Conservation (phyloP, 2,329 filamentous ascomycete species). For the Neopestalotiopsis sp. region DNA sequence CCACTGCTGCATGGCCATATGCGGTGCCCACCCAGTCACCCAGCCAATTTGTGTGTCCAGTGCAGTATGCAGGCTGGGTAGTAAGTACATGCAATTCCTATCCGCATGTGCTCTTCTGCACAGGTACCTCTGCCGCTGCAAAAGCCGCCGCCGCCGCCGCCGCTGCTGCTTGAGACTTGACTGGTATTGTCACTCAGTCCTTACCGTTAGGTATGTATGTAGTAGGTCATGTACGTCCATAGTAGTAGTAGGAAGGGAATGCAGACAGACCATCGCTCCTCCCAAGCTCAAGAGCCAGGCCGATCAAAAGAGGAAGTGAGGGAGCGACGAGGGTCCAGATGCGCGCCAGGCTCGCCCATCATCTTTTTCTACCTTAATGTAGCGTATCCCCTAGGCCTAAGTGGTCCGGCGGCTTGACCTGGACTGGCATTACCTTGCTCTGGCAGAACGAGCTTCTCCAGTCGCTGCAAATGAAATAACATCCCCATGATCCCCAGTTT, state of each 20-base stretch:
- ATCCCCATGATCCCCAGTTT: slow-evolving; percentile 19
- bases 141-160: too few species aligned
- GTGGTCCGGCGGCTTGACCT: slow-evolving; percentile 6
- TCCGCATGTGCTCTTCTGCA: not conserved
- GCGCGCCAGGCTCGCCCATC: not conserved
- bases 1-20: slow-evolving; percentile 1
- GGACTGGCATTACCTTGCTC: slow-evolving; percentile 12
- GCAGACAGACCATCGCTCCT: not conserved
- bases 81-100: not conserved
- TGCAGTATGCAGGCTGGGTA: not conserved
- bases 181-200: not conserved
- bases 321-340: slow-evolving; percentile 14
- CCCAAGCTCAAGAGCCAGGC: not conserved
- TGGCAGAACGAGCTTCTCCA: slow-evolving; percentile 3
- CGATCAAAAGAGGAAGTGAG: not conserved
- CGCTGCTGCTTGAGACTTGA: not conserved
- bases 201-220: not conserved
- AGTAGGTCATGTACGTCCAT: not conserved
- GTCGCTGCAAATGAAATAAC: slow-evolving; percentile 25
- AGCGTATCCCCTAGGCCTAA: not conserved
- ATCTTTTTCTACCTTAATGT: slow-evolving; percentile 1
- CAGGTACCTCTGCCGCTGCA: not conserved
- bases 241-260: not conserved
- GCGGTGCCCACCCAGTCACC: slow-evolving; percentile 1
- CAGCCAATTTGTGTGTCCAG: not conserved